Conservation (phyloP, 345 rosid genomes). For the Linum lewisii region DNA sequence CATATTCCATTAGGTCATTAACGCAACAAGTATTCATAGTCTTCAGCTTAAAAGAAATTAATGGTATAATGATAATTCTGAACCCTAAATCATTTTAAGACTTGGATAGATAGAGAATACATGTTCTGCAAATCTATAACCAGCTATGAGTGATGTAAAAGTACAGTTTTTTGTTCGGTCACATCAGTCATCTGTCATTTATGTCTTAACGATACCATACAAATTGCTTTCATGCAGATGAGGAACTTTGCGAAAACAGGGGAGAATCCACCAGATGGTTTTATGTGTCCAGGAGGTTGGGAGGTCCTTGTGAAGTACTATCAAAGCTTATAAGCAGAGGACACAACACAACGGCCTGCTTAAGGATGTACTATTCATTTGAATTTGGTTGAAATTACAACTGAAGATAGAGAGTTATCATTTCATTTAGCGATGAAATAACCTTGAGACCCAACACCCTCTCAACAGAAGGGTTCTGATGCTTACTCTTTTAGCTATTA, state of each 20-base stretch:
- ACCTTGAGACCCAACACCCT: neutral
- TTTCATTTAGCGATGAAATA: slow-evolving; percentile 1
- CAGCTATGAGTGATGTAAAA: neutral
- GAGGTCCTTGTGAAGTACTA: slow-evolving; percentile 80
- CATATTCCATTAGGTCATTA: neutral
- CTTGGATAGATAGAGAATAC: neutral
- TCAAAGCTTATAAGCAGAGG: slow-evolving; percentile 53
- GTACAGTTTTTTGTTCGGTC: neutral
- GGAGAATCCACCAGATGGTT: slow-evolving; percentile 91
- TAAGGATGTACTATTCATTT: slow-evolving; percentile 9
- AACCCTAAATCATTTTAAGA: neutral
- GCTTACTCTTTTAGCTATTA: neutral
- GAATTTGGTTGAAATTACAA: neutral
- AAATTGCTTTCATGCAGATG: slow-evolving; percentile 42
- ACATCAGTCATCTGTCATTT: neutral
- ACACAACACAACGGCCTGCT: slow-evolving; percentile 30
- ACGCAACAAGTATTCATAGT: no score
- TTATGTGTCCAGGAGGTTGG: slow-evolving; percentile 96
- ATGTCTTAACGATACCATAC: no score
- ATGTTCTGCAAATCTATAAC: neutral
- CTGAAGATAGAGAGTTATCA: neutral
- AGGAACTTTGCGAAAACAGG: slow-evolving; percentile 70
- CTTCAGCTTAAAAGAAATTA: no score
- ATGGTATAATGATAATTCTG: no score
- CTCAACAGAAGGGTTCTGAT: neutral